These are phyloP conservation scores for Tulasnella sp. DNA, from an alignment of 768 basidiomycete genomes.

Conservation along the genomic window DNA sequence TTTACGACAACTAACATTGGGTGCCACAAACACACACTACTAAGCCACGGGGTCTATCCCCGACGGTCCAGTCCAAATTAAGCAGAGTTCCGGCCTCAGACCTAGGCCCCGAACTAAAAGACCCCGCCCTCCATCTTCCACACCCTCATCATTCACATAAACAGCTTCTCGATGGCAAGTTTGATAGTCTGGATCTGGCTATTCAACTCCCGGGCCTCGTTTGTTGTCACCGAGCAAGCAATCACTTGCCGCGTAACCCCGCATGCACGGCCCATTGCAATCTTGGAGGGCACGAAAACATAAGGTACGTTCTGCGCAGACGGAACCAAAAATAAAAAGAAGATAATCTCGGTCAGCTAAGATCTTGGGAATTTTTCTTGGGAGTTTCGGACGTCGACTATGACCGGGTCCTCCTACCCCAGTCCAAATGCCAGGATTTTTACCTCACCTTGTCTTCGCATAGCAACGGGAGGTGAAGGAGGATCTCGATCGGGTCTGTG, in stretches of 20 bases:
- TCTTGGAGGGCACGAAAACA: conserved; percentile 90
- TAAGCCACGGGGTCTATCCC: neutral
- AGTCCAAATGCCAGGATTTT: too few species aligned
- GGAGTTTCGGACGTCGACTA: neutral
- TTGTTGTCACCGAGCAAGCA: conserved; percentile 91
- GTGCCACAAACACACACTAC: neutral
- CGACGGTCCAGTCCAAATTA: neutral
- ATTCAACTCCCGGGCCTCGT: conserved; percentile 82
- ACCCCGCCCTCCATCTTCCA: neutral
- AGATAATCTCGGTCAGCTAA: neutral
- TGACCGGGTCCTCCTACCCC: neutral
- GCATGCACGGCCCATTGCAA: conserved; percentile 91
- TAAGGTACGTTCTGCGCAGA: conserved; percentile 85
- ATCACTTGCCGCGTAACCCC: conserved; percentile 94
- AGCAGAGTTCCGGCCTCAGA: neutral
- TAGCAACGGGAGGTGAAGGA: conserved; percentile 91
- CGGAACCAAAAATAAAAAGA: neutral
- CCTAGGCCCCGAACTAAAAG: neutral
- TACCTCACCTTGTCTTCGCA: conserved; percentile 89
- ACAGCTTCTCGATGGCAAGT: conserved; percentile 63
- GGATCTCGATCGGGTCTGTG: conserved; percentile 95
- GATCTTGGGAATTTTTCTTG: neutral
- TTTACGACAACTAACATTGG: neutral
- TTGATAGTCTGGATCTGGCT: conserved; percentile 87
- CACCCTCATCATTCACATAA: conserved; percentile 3